Evolutionary conservation across 805 yeast genomes (phyloP).

Genomic region (Yarrowia phangngaensis): DNA sequence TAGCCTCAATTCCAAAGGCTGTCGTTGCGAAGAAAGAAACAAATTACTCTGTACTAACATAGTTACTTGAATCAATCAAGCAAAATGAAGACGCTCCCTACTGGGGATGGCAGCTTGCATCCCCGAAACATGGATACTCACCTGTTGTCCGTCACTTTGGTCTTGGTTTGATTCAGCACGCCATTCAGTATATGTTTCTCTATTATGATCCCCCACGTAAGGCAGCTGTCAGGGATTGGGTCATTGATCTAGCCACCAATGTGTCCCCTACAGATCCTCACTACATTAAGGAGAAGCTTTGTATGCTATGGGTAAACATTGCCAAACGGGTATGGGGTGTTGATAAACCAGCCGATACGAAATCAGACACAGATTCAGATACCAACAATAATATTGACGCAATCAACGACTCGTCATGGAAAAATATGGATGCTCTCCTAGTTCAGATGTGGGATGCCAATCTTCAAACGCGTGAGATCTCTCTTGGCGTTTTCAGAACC

Average conservation of each 20-base stretch:
- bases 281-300: constrained; percentile 82
- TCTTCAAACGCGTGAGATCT: constrained; percentile 64
- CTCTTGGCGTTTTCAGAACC: constrained; percentile 74
- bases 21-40: neutral
- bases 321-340: constrained; percentile 92
- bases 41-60: too few species aligned
- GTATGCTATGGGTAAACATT: constrained; percentile 84
- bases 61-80: constrained; percentile 72
- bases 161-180: constrained; percentile 67
- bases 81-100: constrained; percentile 76
- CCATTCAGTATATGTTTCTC: constrained; percentile 55
- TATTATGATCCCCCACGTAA: constrained; percentile 57
- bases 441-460: constrained; percentile 69
- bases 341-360: constrained; percentile 30
- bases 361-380: neutral
- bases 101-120: constrained; percentile 86
- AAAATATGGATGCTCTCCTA: constrained; percentile 75
- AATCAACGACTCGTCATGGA: constrained; percentile 58
- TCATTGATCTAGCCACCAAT: constrained; percentile 67
- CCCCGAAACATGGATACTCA: constrained; percentile 56
- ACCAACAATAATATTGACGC: constrained; percentile 32
- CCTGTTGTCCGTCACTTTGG: constrained; percentile 87
- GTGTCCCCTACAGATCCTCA: constrained; percentile 72
- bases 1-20: neutral
- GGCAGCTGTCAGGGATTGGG: constrained; percentile 75